These are phyloP conservation scores for Trichoderma gracile DNA, from an alignment of 2,329 filamentous ascomycete species.

Conservation along the genomic window DNA sequence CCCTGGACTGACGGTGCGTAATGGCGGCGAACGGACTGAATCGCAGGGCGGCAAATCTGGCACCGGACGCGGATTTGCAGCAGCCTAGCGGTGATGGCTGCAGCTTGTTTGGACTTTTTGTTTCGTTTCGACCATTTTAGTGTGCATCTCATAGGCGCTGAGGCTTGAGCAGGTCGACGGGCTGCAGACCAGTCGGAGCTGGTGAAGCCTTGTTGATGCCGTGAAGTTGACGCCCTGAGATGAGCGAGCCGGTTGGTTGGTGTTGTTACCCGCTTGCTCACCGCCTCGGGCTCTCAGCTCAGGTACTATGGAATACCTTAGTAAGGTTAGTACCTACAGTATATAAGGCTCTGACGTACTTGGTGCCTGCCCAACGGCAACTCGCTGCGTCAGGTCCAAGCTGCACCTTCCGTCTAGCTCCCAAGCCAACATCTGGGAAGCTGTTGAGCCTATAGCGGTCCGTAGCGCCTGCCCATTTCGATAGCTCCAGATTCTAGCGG, in stretches of 20 bases:
- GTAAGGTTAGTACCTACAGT: too few relatives aligned
- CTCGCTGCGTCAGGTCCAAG: background rate
- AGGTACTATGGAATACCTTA: too few relatives aligned
- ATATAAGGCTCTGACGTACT: too few relatives aligned
- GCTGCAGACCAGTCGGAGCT: slow-evolving; percentile 6
- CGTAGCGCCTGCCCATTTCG: too few relatives aligned
- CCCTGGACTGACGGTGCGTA: background rate
- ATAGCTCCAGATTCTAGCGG: too few relatives aligned
- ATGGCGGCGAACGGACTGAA: slow-evolving; percentile 1
- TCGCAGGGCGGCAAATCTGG: slow-evolving; percentile 10
- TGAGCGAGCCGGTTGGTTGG: too few relatives aligned
- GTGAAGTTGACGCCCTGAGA: background rate
- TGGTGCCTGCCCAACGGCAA: background rate
- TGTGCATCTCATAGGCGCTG: slow-evolving; percentile 3
- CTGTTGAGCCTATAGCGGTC: too few relatives aligned
- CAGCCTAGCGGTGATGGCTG: background rate
- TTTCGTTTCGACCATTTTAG: background rate
- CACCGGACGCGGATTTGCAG: background rate
- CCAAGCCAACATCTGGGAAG: too few relatives aligned
- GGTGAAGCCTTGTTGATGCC: background rate
- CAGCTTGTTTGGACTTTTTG: too few relatives aligned
- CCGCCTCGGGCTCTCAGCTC: too few relatives aligned
- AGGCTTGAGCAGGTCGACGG: slow-evolving; percentile 8
- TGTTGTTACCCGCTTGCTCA: background rate
- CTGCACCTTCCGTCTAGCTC: too few relatives aligned